Evolutionary conservation across 2,329 filamentous ascomycete species (phyloP), one percentile per base, ranked within the genome.

Genomic region (Colletotrichum sp.): DNA sequence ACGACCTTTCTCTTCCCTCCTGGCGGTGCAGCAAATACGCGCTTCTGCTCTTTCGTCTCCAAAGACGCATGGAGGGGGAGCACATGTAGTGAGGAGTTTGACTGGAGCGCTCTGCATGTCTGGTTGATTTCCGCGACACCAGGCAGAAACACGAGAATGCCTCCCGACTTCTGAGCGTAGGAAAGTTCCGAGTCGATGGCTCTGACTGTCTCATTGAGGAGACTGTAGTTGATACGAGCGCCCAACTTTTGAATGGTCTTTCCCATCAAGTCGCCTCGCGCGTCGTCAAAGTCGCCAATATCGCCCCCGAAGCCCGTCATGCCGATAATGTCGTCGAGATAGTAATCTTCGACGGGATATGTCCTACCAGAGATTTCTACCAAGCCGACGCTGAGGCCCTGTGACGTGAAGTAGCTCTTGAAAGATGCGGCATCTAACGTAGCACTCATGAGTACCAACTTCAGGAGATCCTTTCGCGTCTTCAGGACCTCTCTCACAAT

Each of bases 371-470:
- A 90, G 76, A 98, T 98, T 81, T 98, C 93, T 12, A 98, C 93
- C 73, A 92, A 86, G 9, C 94, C 95, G 34, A 98, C 96, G 6
- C 87, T 88, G 15, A 91, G 81, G 3, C 90, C 90, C 66, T 92
- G 90, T 2, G 89, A 89, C 8, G 89, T 90, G 84, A 98, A 98
- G 83, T 98, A 98, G 70, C 91, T 86, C 76, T 92, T 92, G 82
- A 98, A 98, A 0, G 95, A 92, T 1, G 92, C 90, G 2, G 96
- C 95, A 83, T 99, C 96, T 5, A 98, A 90, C 1, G 96, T 99
- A 3, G 96, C 96, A 83, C 95, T 98, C 97, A 99, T 99, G 43
- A 99, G 87, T 15, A 99, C 92, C 54, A 98, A 89, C 82, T 96
- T 98, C 47, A 98, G 86, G 47, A 98, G 89, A 76, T 97, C 94